These are phyloP conservation scores for Phascolomyces articulosus DNA, from an alignment of 371 early-diverging fungal species.

Conservation along the genomic window DNA sequence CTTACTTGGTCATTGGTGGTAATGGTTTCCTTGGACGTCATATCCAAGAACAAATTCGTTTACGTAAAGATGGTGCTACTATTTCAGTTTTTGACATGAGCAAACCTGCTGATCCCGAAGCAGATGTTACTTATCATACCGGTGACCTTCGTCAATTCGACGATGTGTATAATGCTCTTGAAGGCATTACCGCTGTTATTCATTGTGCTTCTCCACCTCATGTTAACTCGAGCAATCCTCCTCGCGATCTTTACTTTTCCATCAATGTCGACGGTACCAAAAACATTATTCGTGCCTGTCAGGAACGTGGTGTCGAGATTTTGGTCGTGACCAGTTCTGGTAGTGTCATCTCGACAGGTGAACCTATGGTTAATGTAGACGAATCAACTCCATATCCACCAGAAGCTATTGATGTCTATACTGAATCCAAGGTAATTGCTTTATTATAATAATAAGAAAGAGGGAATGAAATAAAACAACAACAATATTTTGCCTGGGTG, in stretches of 20 bases:
- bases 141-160: slow-evolving; percentile 80
- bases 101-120: slow-evolving; percentile 51
- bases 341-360: slow-evolving; percentile 87
- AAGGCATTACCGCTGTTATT: slow-evolving; percentile 76
- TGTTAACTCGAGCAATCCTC: slow-evolving; percentile 89
- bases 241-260: slow-evolving; percentile 70
- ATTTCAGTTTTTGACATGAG: slow-evolving; percentile 79
- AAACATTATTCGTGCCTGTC: slow-evolving; percentile 83
- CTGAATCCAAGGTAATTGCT: slow-evolving; percentile 80
- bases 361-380: slow-evolving; percentile 77
- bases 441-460: too few species aligned
- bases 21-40: slow-evolving; percentile 89
- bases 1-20: slow-evolving; percentile 87
- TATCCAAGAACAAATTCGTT: slow-evolving; percentile 77
- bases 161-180: slow-evolving; percentile 68
- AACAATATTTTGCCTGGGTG: not conserved
- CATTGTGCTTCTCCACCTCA: slow-evolving; percentile 93
- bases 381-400: slow-evolving; percentile 78
- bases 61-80: slow-evolving; percentile 58
- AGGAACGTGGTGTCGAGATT: slow-evolving; percentile 64
- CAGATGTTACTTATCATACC: slow-evolving; percentile 61
- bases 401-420: slow-evolving; percentile 85
- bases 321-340: slow-evolving; percentile 89
- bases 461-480: slow-evolving; percentile 13
- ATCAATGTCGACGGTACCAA: slow-evolving; percentile 92